These are phyloP conservation scores for Trichoderma parareesei DNA, from an alignment of 495 filamentous ascomycete genomes.

Conservation along the genomic window DNA sequence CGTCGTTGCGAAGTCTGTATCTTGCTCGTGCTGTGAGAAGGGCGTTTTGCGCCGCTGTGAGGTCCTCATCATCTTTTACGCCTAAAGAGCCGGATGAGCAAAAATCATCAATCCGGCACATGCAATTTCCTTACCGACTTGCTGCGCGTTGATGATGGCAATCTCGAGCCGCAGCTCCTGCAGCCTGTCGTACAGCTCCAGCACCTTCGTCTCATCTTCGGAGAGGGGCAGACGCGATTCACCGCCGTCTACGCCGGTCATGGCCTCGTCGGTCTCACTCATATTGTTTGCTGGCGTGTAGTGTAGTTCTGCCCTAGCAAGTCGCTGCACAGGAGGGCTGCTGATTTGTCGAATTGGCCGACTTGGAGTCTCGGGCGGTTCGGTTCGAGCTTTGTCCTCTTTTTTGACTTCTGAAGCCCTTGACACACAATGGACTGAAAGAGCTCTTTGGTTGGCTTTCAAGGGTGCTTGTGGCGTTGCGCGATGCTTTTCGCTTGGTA, in stretches of 20 bases:
- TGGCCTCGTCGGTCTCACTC: slow-evolving; percentile 2
- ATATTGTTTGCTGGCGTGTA: not conserved
- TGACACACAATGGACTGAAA: too few species aligned
- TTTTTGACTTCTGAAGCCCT: too few species aligned
- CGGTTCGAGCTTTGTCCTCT: too few species aligned
- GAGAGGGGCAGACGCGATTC: slow-evolving; percentile 42
- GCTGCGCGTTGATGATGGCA: slow-evolving; percentile 53
- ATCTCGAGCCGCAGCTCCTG: slow-evolving; percentile 64
- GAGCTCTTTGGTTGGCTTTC: too few species aligned
- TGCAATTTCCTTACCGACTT: slow-evolving; percentile 23
- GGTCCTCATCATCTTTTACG: slow-evolving; percentile 23
- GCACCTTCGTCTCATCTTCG: slow-evolving; percentile 50
- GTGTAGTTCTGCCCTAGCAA: too few species aligned
- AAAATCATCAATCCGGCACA: too few species aligned
- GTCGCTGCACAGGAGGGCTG: not conserved
- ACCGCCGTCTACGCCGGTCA: slow-evolving; percentile 1
- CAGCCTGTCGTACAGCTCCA: slow-evolving; percentile 61
- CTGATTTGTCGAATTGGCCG: not conserved
- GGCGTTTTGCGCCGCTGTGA: slow-evolving; percentile 51
- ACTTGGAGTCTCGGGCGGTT: not conserved
- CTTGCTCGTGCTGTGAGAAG: slow-evolving; percentile 60
- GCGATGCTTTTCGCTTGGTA: not conserved
- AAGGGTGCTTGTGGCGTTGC: not conserved
- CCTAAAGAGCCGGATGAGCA: slow-evolving; percentile 5
- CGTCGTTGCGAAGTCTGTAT: slow-evolving; percentile 57